These are phyloP conservation scores for Taphrina flavorubra DNA, from an alignment of 1,139 yeast genomes.

Conservation along the genomic window DNA sequence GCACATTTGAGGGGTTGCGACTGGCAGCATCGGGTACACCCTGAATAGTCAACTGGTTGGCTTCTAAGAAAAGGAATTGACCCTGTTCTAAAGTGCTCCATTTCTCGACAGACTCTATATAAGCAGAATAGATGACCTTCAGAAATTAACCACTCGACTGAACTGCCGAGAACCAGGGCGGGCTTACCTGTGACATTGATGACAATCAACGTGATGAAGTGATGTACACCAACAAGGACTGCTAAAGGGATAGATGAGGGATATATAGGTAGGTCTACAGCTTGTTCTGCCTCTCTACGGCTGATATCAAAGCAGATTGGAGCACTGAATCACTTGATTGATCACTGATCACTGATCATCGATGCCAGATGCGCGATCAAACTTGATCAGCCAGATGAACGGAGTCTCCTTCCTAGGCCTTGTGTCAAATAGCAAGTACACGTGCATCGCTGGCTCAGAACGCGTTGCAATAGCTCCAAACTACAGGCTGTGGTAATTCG, in stretches of 20 bases:
- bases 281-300: no score
- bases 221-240: not conserved
- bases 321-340: no score
- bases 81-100: not conserved
- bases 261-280: no score
- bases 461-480: not conserved
- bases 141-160: not conserved
- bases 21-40: not conserved
- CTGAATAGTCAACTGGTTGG: not conserved
- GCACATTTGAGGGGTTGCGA: constrained; percentile 3
- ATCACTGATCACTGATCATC: no score
- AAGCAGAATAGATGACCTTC: constrained; percentile 10
- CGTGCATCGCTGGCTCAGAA: constrained; percentile 1
- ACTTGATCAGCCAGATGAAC: no score
- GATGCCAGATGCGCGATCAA: no score
- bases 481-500: not conserved
- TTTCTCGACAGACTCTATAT: constrained; percentile 1
- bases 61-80: constrained; percentile 12
- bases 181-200: constrained; percentile 3
- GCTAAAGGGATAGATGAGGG: no score
- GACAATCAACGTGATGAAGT: not conserved
- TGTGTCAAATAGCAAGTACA: not conserved
- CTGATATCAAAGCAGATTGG: no score
- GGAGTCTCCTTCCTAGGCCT: no score
- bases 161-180: not conserved